Base-by-base conservation (phyloP, 1,284 basidiomycete genomes). In the Moesziomyces aphidis region DNA sequence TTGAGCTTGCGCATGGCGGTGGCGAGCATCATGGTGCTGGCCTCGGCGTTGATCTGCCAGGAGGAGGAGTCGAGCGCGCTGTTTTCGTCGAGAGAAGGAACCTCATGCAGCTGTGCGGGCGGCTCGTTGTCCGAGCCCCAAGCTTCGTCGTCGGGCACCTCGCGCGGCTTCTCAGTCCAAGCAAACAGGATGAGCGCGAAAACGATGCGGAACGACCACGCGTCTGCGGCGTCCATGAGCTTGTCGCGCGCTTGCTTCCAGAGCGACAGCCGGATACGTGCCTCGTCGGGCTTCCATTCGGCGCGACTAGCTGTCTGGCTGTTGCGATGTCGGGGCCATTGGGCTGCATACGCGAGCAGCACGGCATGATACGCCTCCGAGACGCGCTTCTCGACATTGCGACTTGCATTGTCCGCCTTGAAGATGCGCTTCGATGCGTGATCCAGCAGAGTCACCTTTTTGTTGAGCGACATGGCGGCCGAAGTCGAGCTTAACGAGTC, bases 121-220 rank as follows among this genome's bases (percentile, higher is more conserved):
- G 52, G 45, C 7, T 65, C 61, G 48, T 50, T 57, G 19, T 60
- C 60, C 2, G 34, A 44, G 22, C 23, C 28, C 60, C 63, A 72
- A 4, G 64, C 63, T 31, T 66, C 59, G 49, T 23, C 52, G 13
- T 62, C 60, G 2, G 69, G 69, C 26, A 72, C 64, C 28, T 72
- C 69, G 34, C 57, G 50, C 9, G 69, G 69, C 36, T 72, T 72
- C 36, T 72, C 69, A 34, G 69, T 72, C 69, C 69, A 72, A 2
- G 69, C 69, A 26, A 72, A 72, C n/a, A 72, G 63, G 26, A 72
- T 72, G 42, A 72, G 63, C 24, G 69, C 69, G 36, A 67, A 72
- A 10, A 67, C 57, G 56, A 72, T 63, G n/a, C 69, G 51, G 56
- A 72, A 72, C 2, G 63, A 66, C 63, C 63, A 67, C 0, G 63